Base-by-base conservation (phyloP, 306 rosid species). In the Myrica gale region DNA sequence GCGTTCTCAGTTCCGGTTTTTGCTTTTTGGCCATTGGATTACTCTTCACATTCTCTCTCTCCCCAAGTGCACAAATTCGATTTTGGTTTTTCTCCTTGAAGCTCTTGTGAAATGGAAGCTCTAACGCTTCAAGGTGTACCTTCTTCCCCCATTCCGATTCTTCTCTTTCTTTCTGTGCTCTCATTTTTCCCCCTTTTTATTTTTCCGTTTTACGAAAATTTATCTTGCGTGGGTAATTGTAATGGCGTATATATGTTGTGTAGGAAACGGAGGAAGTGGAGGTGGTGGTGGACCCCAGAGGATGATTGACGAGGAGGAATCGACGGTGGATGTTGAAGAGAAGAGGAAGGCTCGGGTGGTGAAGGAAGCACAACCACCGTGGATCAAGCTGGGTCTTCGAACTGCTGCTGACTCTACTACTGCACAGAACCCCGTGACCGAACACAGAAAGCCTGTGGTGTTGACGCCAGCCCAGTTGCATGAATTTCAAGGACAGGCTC, bases 401-500 rank as follows among this genome's bases (percentile, higher is more conserved):
- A 65, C 80, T 81, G 86, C 74, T 53, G 61, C 78, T 67, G 16
- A 47, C 55, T 71, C 87, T 62, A 51, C 73, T 61, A 45, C 70
- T 56, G 54, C 58, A 56, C 20, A 32, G 71, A 75, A 44, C 81
- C 65, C 41, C 58, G 78, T 77, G 52, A n/a, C 44, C 51, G 43
- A 65, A 71, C 23, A 56, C 63, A 56, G 68, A 63, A 79, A 82
- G 46, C 69, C 65, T 19, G 66, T 52, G 77, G 10, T 66, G 53
- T 84, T 90, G 44, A 86, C 96, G 12, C 75, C 75, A 60, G 77
- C 77, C 54, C 96, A 91, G 82, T 80, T 78, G 88, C 75, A 80
- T 56, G 97, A 94, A 84, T 85, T 94, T 75, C 73, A 81, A 9
- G 85, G 77, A 39, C 97, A 94, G 84, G 71, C 84, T 76, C 69